These are phyloP conservation scores for Komagataella populi DNA, from an alignment of 805 yeast species.

Conservation along the genomic window DNA sequence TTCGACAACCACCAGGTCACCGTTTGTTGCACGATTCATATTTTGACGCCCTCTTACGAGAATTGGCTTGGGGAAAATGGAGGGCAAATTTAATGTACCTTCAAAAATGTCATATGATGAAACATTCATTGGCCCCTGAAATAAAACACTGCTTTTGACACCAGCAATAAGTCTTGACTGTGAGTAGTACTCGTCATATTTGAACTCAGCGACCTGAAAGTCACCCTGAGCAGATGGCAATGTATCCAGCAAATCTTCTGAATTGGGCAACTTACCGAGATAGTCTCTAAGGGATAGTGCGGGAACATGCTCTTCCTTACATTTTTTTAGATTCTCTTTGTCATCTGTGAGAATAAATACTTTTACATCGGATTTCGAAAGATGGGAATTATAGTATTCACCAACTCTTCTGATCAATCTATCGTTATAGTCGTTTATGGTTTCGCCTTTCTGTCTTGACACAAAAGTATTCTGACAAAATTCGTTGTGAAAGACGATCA, in stretches of 20 bases:
- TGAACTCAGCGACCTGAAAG: conserved; percentile 32
- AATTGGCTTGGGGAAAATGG: conserved; percentile 63
- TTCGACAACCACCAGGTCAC: conserved; percentile 87
- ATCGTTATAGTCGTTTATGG: conserved; percentile 83
- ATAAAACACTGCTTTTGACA: conserved; percentile 69
- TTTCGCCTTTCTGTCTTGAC: conserved; percentile 48
- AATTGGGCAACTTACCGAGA: conserved; percentile 53
- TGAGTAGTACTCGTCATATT: conserved; percentile 68
- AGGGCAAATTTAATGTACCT: conserved; percentile 62
- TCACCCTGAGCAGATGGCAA: conserved; percentile 38
- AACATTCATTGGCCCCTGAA: conserved; percentile 72
- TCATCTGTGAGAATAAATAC: conserved; percentile 69
- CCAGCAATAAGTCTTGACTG: conserved; percentile 86
- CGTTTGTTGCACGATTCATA: conserved; percentile 82
- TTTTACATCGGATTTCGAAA: conserved; percentile 28
- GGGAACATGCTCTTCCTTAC: conserved; percentile 37
- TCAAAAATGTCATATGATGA: conserved; percentile 82
- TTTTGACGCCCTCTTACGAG: conserved; percentile 72
- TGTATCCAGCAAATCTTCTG: conserved; percentile 64
- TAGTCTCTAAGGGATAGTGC: conserved; percentile 56
- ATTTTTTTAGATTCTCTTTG: conserved; percentile 44
- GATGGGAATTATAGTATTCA: conserved; percentile 59
- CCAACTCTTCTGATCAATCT: conserved; percentile 73
- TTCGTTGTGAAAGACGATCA: conserved; percentile 88
- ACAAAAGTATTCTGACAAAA: conserved; percentile 62